A percentile compares a stretch with the other conserved stretches of the same genome.
Evolutionary conservation across 495 filamentous ascomycete species (phyloP).

Genomic region (Polyplosphaeria fusca): DNA sequence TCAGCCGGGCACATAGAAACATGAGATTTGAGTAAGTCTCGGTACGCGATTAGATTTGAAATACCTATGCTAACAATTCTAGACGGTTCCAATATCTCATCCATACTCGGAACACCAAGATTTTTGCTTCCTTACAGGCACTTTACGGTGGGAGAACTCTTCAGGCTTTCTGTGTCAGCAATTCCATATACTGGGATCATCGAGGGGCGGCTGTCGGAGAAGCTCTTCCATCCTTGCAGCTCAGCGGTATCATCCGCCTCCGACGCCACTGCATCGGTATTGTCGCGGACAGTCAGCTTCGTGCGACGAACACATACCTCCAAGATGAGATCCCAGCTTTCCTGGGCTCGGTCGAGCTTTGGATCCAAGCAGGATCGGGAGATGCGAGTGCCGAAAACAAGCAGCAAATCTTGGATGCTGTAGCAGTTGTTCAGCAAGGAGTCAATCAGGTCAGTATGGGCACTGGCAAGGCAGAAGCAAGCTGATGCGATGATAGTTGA

Average conservation of each 20-base stretch:
- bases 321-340: conserved; percentile 39
- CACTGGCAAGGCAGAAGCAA: neutral
- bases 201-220: conserved; percentile 26
- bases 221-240: conserved; percentile 35
- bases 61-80: too few species aligned
- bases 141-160: too few species aligned
- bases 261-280: conserved; percentile 42
- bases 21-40: conserved; percentile 15
- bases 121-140: too few species aligned
- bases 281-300: conserved; percentile 42
- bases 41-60: neutral
- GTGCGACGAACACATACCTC: conserved; percentile 38
- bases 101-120: too few species aligned
- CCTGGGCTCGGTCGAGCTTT: conserved; percentile 40
- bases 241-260: conserved; percentile 41
- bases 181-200: conserved; percentile 40
- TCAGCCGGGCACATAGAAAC: neutral
- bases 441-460: conserved; percentile 28
- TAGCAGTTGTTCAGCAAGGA: conserved; percentile 28
- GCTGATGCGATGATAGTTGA: conserved; percentile 12
- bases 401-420: conserved; percentile 29
- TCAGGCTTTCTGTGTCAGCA: conserved; percentile 46
- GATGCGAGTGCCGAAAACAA: conserved; percentile 39
- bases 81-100: too few species aligned
- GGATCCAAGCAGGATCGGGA: conserved; percentile 44